Evolutionary conservation across 768 basidiomycete genomes (phyloP), one percentile per base, ranked within the genome.

Genomic region (Pulveroboletus sp.): DNA sequence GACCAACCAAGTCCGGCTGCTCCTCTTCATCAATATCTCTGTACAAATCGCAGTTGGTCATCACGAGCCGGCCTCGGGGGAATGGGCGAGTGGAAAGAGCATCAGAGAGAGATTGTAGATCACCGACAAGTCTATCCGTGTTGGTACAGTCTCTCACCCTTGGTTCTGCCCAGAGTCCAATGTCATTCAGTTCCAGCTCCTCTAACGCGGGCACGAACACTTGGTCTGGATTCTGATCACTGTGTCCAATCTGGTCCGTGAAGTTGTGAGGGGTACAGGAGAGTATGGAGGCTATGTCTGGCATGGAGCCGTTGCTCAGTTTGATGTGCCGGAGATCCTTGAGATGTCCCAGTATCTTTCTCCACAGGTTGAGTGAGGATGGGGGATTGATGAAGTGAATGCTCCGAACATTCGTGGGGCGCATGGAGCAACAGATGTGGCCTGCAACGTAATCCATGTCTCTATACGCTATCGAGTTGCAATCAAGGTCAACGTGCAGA

Each of bases 281-380:
- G 26, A 27, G 26, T 12, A 41, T 14, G 6, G 24, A 41, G 27
- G n/a, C 40, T n/a, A 12, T 12, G 26, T n/a, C n/a, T 12, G 43
- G 35, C 31, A 43, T 27, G 26, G 3, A 2, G 27, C 35, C 40
- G 2, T 27, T 1, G 7, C 23, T 34, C 22, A 53, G 5, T 37
- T 17, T 20, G 34, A 58, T 36, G 43, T 22, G 26, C 13, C 32
- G 40, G 7, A 56, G 24, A 30, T 11, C 39, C 12, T 7, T 45
- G 11, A 55, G 41, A 13, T n/a, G 16, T 11, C 30, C 30, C 9
- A 60, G 24, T 3, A 24, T 29, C 7, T 23, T 23, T 19, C 20
- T 55, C 54, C 48, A 60, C 34, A 60, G 45, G 3, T 17, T 12
- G 2, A n/a, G 14, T 2, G 32, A 35, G 30, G 30, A 27, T 17